phyloP scores from a whole-genome alignment of 2,329 filamentous ascomycete species.

The Aphanocladium album region DNA sequence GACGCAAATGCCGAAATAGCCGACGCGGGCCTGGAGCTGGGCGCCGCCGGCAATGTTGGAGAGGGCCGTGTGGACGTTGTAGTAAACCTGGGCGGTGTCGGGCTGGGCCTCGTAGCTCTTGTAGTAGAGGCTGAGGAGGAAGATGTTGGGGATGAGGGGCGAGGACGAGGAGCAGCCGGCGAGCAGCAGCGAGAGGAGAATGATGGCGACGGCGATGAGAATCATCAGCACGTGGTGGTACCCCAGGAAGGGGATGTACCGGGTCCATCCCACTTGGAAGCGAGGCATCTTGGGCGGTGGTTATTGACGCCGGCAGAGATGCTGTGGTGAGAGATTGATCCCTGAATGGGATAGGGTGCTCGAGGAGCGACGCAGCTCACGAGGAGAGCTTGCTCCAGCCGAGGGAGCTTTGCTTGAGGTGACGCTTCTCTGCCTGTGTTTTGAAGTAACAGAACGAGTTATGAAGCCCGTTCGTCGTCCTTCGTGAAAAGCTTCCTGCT shows the following conservation, averaged over 20 bases:
- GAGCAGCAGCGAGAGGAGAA: conserved; percentile 85
- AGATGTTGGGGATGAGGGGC: conserved; percentile 90
- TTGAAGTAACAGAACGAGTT: too few species aligned
- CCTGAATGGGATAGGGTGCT: background rate
- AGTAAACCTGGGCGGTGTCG: conserved; percentile 83
- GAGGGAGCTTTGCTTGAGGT: too few species aligned
- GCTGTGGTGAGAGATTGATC: background rate
- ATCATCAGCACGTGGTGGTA: conserved; percentile 95
- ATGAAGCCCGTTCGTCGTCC: background rate
- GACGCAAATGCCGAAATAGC: conserved; percentile 97
- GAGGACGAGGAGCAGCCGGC: conserved; percentile 97
- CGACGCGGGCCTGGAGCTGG: conserved; percentile 82
- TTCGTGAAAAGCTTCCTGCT: background rate
- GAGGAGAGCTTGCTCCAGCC: too few species aligned
- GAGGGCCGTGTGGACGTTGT: conserved; percentile 78
- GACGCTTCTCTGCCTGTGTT: too few species aligned
- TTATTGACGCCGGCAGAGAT: background rate
- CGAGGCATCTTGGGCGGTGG: conserved; percentile 9
- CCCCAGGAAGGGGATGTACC: conserved; percentile 63
- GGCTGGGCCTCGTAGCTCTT: conserved; percentile 77
- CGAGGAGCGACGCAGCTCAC: background rate
- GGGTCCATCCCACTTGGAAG: conserved; percentile 18
- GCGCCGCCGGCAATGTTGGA: conserved; percentile 84
- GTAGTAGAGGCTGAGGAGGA: conserved; percentile 98
- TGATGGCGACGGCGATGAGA: conserved; percentile 86